Evolutionary conservation across 1,284 basidiomycete genomes (phyloP), one percentile per base, ranked within the genome.

Genomic region (Papiliotrema nemorosa): DNA sequence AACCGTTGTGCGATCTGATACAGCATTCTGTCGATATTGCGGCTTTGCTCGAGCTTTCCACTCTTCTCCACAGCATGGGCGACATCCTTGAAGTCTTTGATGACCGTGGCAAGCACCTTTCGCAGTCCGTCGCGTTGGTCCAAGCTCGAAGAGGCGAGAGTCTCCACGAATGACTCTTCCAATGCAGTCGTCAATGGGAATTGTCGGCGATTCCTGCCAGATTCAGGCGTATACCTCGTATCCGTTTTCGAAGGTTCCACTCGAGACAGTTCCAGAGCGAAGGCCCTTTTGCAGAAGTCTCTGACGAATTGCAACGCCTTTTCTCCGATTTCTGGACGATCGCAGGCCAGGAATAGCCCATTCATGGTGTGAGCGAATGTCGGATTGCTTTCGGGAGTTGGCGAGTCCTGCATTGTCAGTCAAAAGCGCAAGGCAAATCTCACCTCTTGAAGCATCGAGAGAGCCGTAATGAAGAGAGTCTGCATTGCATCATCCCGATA

Each of bases 1-100:
- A 94, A 87, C 14, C 88, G 82, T 55, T 81, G 82, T 3, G 87
- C 84, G 45, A 97, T 79, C 56, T 89, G 84, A 63, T 89, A 84
- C 41, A 94, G 74, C 46, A 86, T 82, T 20, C 66, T 52, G 58
- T 72, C 66, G 44, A 67, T 60, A 10, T 62, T 58, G 20, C 63
- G 60, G 76, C 76, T 44, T 82, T 77, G 49, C 84, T 88, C 86
- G 47, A 80, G 78, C 44, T 66, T 69, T 45, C 63, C 63, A 26
- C 70, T 55, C 43, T 68, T 60, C 31, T 61, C 61, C 68, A 69
- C 26, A 72, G 74, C 39, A 78, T 72, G 47, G 77, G 48, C 79
- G 66, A 53, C 62, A 12, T 78, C 80, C 73, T 88, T 80, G 36
- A 93, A 79, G 58, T 90, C 85, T 47, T 80, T 76, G 40, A 93